A percentile compares a stretch with the other conserved stretches of the same genome.
Evolutionary conservation across 192 early-diverging fungal genomes (phyloP).

Genomic region (Coemansia sp.): DNA sequence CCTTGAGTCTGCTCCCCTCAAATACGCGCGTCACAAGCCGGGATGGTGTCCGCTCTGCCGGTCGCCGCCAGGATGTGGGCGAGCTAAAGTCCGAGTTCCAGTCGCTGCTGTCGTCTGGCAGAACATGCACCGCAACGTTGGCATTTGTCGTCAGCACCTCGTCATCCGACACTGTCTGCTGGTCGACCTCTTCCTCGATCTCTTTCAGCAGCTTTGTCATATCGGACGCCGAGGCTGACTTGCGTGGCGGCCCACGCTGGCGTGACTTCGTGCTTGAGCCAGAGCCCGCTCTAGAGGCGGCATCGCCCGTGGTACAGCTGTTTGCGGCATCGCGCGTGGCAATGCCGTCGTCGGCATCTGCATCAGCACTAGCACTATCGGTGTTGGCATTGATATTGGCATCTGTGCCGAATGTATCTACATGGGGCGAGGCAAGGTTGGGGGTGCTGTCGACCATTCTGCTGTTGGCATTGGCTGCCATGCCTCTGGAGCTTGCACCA

Average conservation of each 20-base stretch:
- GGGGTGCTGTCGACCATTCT: slow-evolving; percentile 1
- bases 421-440: background rate
- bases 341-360: slow-evolving; percentile 8
- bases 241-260: slow-evolving; percentile 21
- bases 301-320: background rate
- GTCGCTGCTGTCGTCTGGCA: slow-evolving; percentile 55
- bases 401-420: background rate
- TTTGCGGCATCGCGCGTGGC: slow-evolving; percentile 1
- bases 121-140: slow-evolving; percentile 39
- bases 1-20: slow-evolving; percentile 45
- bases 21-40: slow-evolving; percentile 25
- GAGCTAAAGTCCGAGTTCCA: slow-evolving; percentile 61
- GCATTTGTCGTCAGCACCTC: slow-evolving; percentile 39
- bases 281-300: background rate
- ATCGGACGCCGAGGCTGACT: slow-evolving; percentile 43
- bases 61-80: slow-evolving; percentile 53
- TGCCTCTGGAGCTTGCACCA: background rate
- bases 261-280: slow-evolving; percentile 3
- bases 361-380: slow-evolving; percentile 1
- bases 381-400: background rate
- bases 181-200: slow-evolving; percentile 31
- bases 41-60: slow-evolving; percentile 42
- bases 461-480: background rate
- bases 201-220: slow-evolving; percentile 30
- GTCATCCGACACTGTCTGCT: slow-evolving; percentile 39